Conservation (phyloP, 768 basidiomycete species). For the Trametes villosa region DNA sequence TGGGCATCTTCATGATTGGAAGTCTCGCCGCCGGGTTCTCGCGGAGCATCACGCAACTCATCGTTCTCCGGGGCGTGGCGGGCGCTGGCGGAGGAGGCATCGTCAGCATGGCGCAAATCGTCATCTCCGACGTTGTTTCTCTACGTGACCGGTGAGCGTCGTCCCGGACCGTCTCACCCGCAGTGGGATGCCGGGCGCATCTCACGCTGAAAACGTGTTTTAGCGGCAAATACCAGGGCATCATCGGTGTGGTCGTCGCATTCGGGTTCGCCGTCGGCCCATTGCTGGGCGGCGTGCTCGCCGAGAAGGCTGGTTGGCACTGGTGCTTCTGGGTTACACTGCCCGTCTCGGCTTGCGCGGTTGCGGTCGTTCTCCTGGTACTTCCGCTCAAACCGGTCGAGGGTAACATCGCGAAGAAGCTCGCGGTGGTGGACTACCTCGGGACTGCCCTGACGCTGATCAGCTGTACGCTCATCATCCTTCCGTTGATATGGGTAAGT, state of each 20-base stretch:
- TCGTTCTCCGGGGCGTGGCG: constrained; percentile 68
- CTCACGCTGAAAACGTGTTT: background rate
- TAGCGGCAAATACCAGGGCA: constrained; percentile 80
- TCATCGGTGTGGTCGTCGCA: constrained; percentile 63
- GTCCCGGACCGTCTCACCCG: background rate
- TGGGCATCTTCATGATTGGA: constrained; percentile 68
- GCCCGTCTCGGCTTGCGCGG: constrained; percentile 57
- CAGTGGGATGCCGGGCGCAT: background rate
- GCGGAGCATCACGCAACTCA: constrained; percentile 65
- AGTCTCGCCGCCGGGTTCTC: constrained; percentile 71
- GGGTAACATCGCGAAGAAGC: constrained; percentile 66
- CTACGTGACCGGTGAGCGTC: constrained; percentile 60
- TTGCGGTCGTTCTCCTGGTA: constrained; percentile 60
- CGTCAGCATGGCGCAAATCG: constrained; percentile 69
- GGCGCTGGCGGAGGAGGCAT: constrained; percentile 76
- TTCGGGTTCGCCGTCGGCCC: constrained; percentile 71
- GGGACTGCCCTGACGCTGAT: constrained; percentile 61
- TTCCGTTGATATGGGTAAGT: constrained; percentile 74
- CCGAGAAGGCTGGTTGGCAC: constrained; percentile 67
- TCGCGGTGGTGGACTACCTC: constrained; percentile 66
- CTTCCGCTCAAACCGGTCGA: constrained; percentile 72
- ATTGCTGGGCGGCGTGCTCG: constrained; percentile 65
- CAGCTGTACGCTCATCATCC: constrained; percentile 64
- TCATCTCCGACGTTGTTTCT: constrained; percentile 73
- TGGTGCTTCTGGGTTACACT: constrained; percentile 82